phyloP scores from a whole-genome alignment of 306 rosid species.

The Rosa chinensis region DNA sequence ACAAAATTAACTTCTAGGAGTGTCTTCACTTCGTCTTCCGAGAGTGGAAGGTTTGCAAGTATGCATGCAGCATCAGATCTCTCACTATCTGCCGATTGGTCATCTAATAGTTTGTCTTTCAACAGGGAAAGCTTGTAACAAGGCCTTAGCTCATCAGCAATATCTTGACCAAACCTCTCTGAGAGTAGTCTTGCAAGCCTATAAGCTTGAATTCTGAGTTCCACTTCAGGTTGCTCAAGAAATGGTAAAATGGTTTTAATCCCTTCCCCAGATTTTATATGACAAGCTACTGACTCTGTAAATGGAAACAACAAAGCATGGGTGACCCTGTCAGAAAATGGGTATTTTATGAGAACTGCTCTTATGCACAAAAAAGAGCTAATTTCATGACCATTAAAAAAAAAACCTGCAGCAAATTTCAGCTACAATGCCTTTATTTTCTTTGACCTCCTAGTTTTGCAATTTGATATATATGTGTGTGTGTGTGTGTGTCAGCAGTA shows the following conservation, averaged over 20 bases:
- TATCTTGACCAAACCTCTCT: slow-evolving; percentile 45
- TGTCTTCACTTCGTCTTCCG: slow-evolving; percentile 39
- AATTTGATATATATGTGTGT: not conserved
- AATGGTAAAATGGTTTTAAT: slow-evolving; percentile 38
- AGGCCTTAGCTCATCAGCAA: slow-evolving; percentile 45
- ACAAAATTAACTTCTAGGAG: slow-evolving; percentile 49
- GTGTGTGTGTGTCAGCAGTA: not conserved
- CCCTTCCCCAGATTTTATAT: slow-evolving; percentile 44
- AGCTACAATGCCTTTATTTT: not conserved
- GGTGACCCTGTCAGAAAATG: not conserved
- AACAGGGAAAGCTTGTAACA: slow-evolving; percentile 41
- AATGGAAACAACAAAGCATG: not conserved
- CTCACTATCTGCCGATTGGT: slow-evolving; percentile 44
- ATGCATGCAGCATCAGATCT: slow-evolving; percentile 55
- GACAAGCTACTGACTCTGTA: slow-evolving; percentile 49
- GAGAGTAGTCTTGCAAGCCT: slow-evolving; percentile 50
- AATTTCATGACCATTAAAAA: not conserved
- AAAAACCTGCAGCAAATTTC: not conserved
- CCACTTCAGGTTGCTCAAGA: slow-evolving; percentile 50
- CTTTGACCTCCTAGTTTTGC: not conserved
- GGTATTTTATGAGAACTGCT: not conserved
- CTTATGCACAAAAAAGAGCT: not conserved
- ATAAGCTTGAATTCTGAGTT: slow-evolving; percentile 47
- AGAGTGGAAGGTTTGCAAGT: slow-evolving; percentile 48
- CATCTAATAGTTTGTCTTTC: slow-evolving; percentile 44